These are phyloP conservation scores for Hygrocybe punicea DNA, from an alignment of 768 basidiomycete species.

Conservation along the genomic window DNA sequence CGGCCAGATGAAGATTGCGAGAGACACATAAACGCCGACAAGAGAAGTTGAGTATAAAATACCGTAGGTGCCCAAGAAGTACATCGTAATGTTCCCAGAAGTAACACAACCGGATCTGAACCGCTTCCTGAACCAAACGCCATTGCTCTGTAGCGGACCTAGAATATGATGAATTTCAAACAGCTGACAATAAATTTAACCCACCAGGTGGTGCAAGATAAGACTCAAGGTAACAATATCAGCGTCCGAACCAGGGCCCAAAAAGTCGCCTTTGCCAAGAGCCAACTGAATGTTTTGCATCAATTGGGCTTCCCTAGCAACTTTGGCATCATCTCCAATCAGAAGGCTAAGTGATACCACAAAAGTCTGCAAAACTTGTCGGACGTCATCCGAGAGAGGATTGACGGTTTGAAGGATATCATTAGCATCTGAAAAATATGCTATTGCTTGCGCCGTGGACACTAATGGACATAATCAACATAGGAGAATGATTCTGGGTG, in stretches of 20 bases:
- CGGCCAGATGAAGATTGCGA: constrained; percentile 40
- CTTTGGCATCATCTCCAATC: constrained; percentile 67
- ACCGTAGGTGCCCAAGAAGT: constrained; percentile 59
- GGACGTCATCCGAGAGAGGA: constrained; percentile 46
- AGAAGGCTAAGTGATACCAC: constrained; percentile 55
- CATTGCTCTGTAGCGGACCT: constrained; percentile 59
- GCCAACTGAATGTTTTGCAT: constrained; percentile 61
- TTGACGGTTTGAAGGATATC: constrained; percentile 51
- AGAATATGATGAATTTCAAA: constrained; percentile 1
- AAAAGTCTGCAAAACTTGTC: constrained; percentile 59
- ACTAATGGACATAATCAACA: constrained; percentile 21
- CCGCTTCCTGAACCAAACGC: constrained; percentile 63
- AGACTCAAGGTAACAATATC: constrained; percentile 65
- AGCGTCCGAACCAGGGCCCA: constrained; percentile 57
- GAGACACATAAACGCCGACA: constrained; percentile 60
- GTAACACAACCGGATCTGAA: constrained; percentile 47
- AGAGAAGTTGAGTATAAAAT: constrained; percentile 66
- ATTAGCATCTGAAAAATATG: constrained; percentile 47
- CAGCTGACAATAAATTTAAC: constrained; percentile 14
- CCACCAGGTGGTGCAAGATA: constrained; percentile 58
- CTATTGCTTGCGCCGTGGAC: constrained; percentile 56
- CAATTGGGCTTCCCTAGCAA: constrained; percentile 66
- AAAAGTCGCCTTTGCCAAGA: constrained; percentile 54
- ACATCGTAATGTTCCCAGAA: constrained; percentile 58
- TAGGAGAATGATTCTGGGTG: neutral